Evolutionary conservation across 2,329 filamentous ascomycete genomes (phyloP), one percentile per base, ranked within the genome.

Genomic region (Geosmithia flava): DNA sequence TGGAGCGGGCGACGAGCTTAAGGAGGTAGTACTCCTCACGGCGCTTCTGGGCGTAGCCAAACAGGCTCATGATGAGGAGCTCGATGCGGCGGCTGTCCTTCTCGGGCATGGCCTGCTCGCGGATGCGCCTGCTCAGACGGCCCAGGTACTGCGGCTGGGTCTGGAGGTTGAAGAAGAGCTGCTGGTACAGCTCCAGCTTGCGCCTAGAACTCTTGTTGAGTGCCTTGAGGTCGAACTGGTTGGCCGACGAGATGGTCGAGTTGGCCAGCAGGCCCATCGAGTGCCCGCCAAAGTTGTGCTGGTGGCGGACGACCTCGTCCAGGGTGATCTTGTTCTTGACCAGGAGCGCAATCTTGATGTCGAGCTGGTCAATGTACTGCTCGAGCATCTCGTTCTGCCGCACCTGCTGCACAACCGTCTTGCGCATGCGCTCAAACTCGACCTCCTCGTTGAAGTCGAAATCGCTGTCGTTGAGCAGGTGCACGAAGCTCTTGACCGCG

Each of bases 261-360:
- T 93, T 96, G 50, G 87, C 86, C 45, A 98, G 73, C 29, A 97
- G 76, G 51, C 80, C 86, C 53, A 89, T 85, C 20, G 90, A 83
- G 58, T 93, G 85, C 2, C 91, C 90, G 49, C 93, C 93, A 58
- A 93, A 96, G 63, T 95, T 94, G 69, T 85, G 91, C 61, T 98
- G 93, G 61, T 97, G 93, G 58, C 89, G 88, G 48, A 98, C 87
- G 27, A 98, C 93, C 67, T 98, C 94, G 60, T 98, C 93, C 3
- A 98, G 75, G 0, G 93, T 97, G 59, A 98, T 98, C 67, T 98
- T 98, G 77, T 98, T 98, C 75, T 97, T 97, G 58, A 98, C 93
- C 17, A 98, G 75, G 3, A 98, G 77, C 1, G 93, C 93, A 62
- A 98, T 98, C 70, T 98, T 98, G 72, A 98, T 95, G 61, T 98